Evolutionary conservation across 139 green algal genomes (phyloP), one percentile per base, ranked within the genome.

Genomic region (Picocystis salinarum): DNA sequence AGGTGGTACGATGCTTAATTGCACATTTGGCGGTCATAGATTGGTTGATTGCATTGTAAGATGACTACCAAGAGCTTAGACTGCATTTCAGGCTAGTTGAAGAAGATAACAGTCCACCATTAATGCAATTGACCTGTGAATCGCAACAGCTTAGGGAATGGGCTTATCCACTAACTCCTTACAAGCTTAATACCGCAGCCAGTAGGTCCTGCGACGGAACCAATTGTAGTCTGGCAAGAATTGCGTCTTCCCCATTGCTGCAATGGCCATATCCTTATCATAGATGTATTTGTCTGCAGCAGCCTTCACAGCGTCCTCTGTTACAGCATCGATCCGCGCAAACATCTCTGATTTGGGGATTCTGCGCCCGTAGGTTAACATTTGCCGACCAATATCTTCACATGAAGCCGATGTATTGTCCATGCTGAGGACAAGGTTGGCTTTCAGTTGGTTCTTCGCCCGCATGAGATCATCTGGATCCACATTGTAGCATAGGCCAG

Each of bases 221-320:
- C 76, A 95, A 46, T 76, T 89, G 71, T 96, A 96, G 58, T 98
- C 87, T 17, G 82, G 80, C 46, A 98, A 58, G 51, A 75, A 70
- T 50, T 85, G 69, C 7, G 74, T 80, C 58, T 93, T 69, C 12
- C 88, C 88, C 27, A 90, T 75, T 25, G 83, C 69, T 3, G 81
- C 73, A 28, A 95, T 70, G 3, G 76, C 88, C 22, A 91, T 52
- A 36, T 94, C 71, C 54, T 77, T 62, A 42, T 95, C 83, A 49
- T 82, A 76, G 42, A 95, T 80, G 67, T 91, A 91, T 27, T 76
- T 69, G 39, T 87, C 61, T 11, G 78, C 85, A 28, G 87, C 80
- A 39, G 50, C 63, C 53, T 82, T 82, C 18, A 98, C 60, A 7
- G 74, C 74, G 29, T 76, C 67, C 5, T 67, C 68, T 46, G 83